Conservation (phyloP, 352 stramenopile species). For the Phytopythium kandeliae region DNA sequence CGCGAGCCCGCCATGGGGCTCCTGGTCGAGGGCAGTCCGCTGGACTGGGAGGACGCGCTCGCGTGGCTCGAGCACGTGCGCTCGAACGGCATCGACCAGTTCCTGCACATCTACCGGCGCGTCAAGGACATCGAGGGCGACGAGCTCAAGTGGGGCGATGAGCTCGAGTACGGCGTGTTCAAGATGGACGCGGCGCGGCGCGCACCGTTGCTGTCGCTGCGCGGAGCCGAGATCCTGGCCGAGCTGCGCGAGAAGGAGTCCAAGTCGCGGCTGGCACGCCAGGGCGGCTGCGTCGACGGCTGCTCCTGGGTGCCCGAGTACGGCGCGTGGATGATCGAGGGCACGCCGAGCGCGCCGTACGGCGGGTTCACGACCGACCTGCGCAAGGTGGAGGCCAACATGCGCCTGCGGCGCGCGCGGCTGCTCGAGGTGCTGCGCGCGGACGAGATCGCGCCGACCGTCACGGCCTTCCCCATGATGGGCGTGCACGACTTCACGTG, state of each 20-base stretch:
- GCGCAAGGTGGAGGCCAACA: slow-evolving; percentile 96
- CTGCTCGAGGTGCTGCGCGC: slow-evolving; percentile 91
- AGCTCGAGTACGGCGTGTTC: slow-evolving; percentile 99
- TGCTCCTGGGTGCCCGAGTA: slow-evolving; percentile 99
- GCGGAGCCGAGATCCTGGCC: slow-evolving; percentile 93
- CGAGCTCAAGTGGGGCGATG: slow-evolving; percentile 97
- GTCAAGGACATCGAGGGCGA: slow-evolving; percentile 95
- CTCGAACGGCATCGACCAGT: slow-evolving; percentile 95
- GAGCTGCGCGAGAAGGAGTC: slow-evolving; percentile 90
- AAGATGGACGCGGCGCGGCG: slow-evolving; percentile 86
- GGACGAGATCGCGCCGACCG: slow-evolving; percentile 96
- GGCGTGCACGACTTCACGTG: slow-evolving; percentile 92
- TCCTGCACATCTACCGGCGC: slow-evolving; percentile 95
- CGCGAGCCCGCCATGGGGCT: slow-evolving; percentile 44
- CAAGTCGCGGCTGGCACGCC: slow-evolving; percentile 15
- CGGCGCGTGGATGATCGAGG: slow-evolving; percentile 99
- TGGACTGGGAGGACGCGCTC: slow-evolving; percentile 95
- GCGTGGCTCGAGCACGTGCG: slow-evolving; percentile 95
- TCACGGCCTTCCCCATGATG: slow-evolving; percentile 96
- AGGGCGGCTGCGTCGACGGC: slow-evolving; percentile 64
- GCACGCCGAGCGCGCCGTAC: slow-evolving; percentile 93
- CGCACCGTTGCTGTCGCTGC: slow-evolving; percentile 87
- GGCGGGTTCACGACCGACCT: slow-evolving; percentile 94
- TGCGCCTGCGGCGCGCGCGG: slow-evolving; percentile 94
- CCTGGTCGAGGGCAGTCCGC: slow-evolving; percentile 90